Conservation (phyloP, 2,329 filamentous ascomycete genomes). For the Thelonectria olida region DNA sequence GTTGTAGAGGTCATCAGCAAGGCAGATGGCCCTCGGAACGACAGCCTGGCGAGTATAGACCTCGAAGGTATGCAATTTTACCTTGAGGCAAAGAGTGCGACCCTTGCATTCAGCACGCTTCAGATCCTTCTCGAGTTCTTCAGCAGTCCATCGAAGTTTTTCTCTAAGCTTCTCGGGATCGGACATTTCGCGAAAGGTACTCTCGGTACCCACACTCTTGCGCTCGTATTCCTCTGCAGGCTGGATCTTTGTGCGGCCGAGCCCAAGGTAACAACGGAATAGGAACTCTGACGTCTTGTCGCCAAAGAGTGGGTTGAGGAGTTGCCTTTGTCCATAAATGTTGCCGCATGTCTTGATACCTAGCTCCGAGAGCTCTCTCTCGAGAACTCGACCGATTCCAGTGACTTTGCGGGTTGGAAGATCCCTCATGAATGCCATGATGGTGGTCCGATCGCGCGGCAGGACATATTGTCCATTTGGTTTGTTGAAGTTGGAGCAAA, state of each 20-base stretch:
- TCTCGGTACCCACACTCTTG: conserved; percentile 94
- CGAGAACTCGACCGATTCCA: conserved; percentile 92
- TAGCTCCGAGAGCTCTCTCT: conserved; percentile 87
- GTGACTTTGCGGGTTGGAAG: conserved; percentile 92
- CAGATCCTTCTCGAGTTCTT: conserved; percentile 89
- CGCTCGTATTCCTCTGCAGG: conserved; percentile 90
- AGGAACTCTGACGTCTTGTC: conserved; percentile 92
- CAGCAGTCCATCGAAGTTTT: conserved; percentile 82
- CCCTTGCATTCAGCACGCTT: conserved; percentile 83
- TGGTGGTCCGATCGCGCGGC: conserved; percentile 73
- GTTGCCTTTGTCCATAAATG: conserved; percentile 79
- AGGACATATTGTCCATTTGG: conserved; percentile 91
- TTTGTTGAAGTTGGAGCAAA: conserved; percentile 95
- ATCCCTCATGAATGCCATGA: conserved; percentile 86
- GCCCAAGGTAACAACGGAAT: conserved; percentile 82
- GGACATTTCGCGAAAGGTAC: conserved; percentile 85
- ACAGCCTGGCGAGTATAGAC: conserved; percentile 85
- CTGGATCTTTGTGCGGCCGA: conserved; percentile 85
- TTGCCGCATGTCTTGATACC: conserved; percentile 90
- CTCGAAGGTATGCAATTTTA: conserved; percentile 95
- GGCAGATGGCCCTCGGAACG: conserved; percentile 74
- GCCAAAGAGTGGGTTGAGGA: conserved; percentile 82
- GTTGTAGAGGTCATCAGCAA: conserved; percentile 84
- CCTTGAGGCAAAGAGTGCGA: conserved; percentile 88
- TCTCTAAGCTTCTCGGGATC: conserved; percentile 74